Base-by-base conservation (phyloP, 208 protist genomes). In the Acanthamoeba polyphaga region DNA sequence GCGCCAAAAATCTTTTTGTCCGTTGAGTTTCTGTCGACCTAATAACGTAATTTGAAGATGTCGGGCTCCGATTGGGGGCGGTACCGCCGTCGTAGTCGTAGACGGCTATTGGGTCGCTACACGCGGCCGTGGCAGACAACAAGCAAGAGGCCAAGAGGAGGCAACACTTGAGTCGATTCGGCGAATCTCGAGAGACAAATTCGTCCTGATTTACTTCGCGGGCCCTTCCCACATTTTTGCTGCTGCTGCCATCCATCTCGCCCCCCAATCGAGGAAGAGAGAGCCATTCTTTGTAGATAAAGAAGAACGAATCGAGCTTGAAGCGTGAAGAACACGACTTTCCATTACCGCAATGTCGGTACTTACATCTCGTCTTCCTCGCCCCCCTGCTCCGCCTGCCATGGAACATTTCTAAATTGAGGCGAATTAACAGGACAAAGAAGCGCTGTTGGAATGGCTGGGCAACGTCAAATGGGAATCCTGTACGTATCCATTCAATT, bases 371-470 rank as follows among this genome's bases (percentile, higher is more conserved):
- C n/a, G n/a, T n/a, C n/a, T n/a, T n/a, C n/a, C n/a, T 49, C 29
- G 53, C 0, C 70, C 6, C 22, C 29, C 2, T 58, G 53, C 53
- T 1, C 17, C 15, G 9, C 12, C 12, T 58, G 9, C 12, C 12
- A 58, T 58, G 53, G 53, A 58, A 22, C 53, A 58, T 58, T 12
- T 22, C 53, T 12, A 58, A 49, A 10, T 49, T 8, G 43, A 49
- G 43, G 43, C 43, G 43, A 49, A 29, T 34, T 24, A n/a, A 58
- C 66, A 93, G 88, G 88, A 93, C 46, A 93, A 74, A 76, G 88
- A 93, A 29, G 32, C 88, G 10, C 32, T 93, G 60, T 76, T 93
- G 55, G 88, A 93, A 51, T 93, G 32, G 32, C 49, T 93, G 88
- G 34, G 62, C 38, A 74, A 74, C 29, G 88, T 93, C 32, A 51